Base-by-base conservation (phyloP, 1,284 basidiomycete species). In the Sanghuangporus baumii region DNA sequence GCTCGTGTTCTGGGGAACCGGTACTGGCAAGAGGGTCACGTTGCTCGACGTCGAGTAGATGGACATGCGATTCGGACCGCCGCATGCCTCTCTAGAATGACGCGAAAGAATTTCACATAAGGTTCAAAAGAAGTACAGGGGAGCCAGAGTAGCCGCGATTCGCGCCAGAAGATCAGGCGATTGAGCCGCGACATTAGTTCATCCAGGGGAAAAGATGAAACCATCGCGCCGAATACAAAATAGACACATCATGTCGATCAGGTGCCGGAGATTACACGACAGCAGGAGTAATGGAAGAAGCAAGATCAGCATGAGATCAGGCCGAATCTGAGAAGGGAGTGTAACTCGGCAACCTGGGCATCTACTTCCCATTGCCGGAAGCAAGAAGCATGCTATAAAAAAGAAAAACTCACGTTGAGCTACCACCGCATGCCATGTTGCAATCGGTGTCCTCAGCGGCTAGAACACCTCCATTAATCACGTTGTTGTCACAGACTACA, bases 41-140 rank as follows among this genome's bases (percentile, higher is more conserved):
- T 75, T 79, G 3, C 75, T 76, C 0, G 73, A 80, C 0, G 80
- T 75, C 0, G 83, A 78, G 68, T 91, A 92, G 11, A 90, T 81
- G 0, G 87, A 89, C 51, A 91, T 70, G n/a, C 83, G 80, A 68
- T 85, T 85, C 1, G 84, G 80, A 9, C 83, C 88, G 68, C 89
- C 89, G 66, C 89, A 91, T 48, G 82, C 82, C 72, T 89, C 79
- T 26, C 85, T 89, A 11, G 46, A 23, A 12, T 11, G 14, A 23
- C n/a, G 47, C 18, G 4, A 57, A 41, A 34, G 23, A 40, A 47
- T 36, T 40, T 18, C 48, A n/a, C 6, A 18, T 46, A 12, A 6
- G 14, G 43, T 14, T 48, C 20, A 3, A n/a, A 40, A 14, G 38
- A 11, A 43, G 14, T 54, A 11, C 43, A n/a, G 40, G 18, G 23